A percentile compares a stretch with the other conserved stretches of the same genome.
Evolutionary conservation across 2,329 filamentous ascomycete genomes (phyloP).

Genomic region (Microcera coccophila): DNA sequence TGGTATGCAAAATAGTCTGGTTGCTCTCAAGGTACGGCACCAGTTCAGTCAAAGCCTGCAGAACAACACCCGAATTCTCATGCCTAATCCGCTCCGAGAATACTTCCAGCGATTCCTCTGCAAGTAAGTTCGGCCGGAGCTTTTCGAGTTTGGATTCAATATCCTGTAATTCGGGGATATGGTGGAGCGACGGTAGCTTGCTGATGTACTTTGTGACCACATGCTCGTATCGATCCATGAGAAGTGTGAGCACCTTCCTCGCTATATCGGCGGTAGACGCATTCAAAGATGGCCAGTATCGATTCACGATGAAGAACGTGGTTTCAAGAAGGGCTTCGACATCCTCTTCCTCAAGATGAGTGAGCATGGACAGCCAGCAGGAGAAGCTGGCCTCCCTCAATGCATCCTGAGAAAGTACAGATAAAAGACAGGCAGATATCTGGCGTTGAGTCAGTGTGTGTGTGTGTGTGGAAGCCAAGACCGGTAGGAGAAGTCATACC

Average conservation of each 20-base stretch:
- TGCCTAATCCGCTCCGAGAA: slow-evolving; percentile 73
- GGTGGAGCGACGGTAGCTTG: slow-evolving; percentile 72
- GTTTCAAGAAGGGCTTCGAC: slow-evolving; percentile 78
- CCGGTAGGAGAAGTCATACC: slow-evolving; percentile 43
- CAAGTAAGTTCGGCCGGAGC: slow-evolving; percentile 50
- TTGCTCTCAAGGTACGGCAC: slow-evolving; percentile 66
- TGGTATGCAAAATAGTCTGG: slow-evolving; percentile 74
- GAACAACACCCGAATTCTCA: slow-evolving; percentile 81
- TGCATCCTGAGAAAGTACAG: slow-evolving; percentile 69
- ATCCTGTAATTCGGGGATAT: slow-evolving; percentile 65
- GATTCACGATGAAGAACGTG: slow-evolving; percentile 80
- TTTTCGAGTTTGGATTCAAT: slow-evolving; percentile 62
- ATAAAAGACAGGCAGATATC: slow-evolving; percentile 89
- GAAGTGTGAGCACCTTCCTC: slow-evolving; percentile 57
- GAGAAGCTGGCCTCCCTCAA: slow-evolving; percentile 76
- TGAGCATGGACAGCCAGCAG: slow-evolving; percentile 79
- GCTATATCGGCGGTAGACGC: slow-evolving; percentile 56
- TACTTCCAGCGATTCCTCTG: slow-evolving; percentile 61
- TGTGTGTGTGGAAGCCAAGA: slow-evolving; percentile 1
- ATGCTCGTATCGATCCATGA: slow-evolving; percentile 60
- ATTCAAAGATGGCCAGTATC: slow-evolving; percentile 71
- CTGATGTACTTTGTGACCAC: slow-evolving; percentile 64
- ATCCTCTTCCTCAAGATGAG: slow-evolving; percentile 71
- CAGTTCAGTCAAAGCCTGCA: slow-evolving; percentile 76
- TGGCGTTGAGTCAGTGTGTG: slow-evolving; percentile 31